phyloP scores from a whole-genome alignment of 371 early-diverging fungal species.

The Mortierella sp. region DNA sequence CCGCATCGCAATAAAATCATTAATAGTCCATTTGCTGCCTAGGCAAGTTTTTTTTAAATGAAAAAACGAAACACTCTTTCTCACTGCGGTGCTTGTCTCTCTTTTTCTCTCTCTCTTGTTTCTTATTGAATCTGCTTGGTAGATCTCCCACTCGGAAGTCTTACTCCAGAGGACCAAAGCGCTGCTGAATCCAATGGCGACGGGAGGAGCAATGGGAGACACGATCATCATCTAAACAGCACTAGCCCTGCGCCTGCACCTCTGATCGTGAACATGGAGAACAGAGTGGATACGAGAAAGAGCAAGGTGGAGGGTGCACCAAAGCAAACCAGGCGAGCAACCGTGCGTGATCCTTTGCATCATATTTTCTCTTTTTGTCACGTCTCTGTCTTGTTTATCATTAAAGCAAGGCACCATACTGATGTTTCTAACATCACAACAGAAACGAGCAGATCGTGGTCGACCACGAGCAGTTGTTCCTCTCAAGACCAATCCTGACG shows the following conservation, averaged over 20 bases:
- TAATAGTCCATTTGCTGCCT: neutral
- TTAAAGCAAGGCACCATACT: no score
- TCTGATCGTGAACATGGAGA: neutral
- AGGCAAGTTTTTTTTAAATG: no score
- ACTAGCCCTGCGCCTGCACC: neutral
- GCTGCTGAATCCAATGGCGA: neutral
- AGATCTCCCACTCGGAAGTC: conserved; percentile 12
- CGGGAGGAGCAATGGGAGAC: conserved; percentile 3
- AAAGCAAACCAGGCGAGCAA: conserved; percentile 49
- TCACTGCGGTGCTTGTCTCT: conserved; percentile 2
- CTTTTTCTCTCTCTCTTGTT: neutral
- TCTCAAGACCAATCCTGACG: conserved; percentile 50
- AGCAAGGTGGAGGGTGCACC: conserved; percentile 43
- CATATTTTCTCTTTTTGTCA: no score
- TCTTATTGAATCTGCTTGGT: conserved; percentile 6
- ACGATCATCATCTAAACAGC: neutral
- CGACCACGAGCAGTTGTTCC: conserved; percentile 55
- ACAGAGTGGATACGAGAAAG: conserved; percentile 10
- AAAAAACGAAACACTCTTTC: no score
- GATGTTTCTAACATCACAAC: neutral
- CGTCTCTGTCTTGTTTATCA: neutral
- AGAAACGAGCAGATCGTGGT: conserved; percentile 58
- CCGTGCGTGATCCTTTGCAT: conserved; percentile 26
- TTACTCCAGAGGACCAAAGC: conserved; percentile 5
- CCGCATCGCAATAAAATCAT: conserved; percentile 3